Conservation (phyloP, 2,329 filamentous ascomycete species). For the Cryphonectria naterciae region DNA sequence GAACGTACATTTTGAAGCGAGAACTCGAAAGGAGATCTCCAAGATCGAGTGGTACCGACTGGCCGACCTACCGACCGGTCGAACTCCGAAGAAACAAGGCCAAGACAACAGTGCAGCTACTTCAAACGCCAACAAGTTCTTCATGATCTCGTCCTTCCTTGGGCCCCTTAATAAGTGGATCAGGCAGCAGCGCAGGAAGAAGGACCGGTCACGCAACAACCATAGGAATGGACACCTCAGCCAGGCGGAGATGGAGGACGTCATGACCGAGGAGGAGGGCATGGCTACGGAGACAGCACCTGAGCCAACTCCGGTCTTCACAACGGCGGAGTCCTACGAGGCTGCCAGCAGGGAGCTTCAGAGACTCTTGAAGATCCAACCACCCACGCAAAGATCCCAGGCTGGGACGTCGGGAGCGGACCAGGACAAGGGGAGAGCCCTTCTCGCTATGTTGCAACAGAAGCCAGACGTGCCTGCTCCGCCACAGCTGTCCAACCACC, state of each 20-base stretch:
- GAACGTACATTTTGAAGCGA: constrained; percentile 85
- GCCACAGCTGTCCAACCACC: constrained; percentile 28
- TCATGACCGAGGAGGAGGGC: constrained; percentile 64
- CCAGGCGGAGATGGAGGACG: constrained; percentile 54
- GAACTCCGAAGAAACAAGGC: constrained; percentile 67
- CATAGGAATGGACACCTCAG: constrained; percentile 43
- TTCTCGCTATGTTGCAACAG: constrained; percentile 58
- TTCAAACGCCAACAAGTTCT: constrained; percentile 83
- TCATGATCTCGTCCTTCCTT: constrained; percentile 96
- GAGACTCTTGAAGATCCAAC: constrained; percentile 59
- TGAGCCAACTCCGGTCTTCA: constrained; percentile 36
- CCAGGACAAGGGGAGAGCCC: constrained; percentile 52
- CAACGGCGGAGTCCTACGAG: constrained; percentile 39
- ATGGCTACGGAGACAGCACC: constrained; percentile 47
- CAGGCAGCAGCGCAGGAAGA: constrained; percentile 77
- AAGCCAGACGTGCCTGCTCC: constrained; percentile 36
- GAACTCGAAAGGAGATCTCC: constrained; percentile 95
- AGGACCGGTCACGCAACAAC: constrained; percentile 47
- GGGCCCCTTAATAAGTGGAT: constrained; percentile 89
- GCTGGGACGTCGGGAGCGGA: constrained; percentile 26
- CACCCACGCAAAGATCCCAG: constrained; percentile 55
- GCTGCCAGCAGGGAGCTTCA: constrained; percentile 58
- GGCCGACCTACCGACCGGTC: constrained; percentile 76
- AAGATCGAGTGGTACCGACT: constrained; percentile 95
- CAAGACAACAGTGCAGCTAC: constrained; percentile 61